A percentile compares a stretch with the other conserved stretches of the same genome.
These are phyloP conservation scores for Marasmius tenuissimus DNA, from an alignment of 1,284 basidiomycete species.

Conservation along the genomic window DNA sequence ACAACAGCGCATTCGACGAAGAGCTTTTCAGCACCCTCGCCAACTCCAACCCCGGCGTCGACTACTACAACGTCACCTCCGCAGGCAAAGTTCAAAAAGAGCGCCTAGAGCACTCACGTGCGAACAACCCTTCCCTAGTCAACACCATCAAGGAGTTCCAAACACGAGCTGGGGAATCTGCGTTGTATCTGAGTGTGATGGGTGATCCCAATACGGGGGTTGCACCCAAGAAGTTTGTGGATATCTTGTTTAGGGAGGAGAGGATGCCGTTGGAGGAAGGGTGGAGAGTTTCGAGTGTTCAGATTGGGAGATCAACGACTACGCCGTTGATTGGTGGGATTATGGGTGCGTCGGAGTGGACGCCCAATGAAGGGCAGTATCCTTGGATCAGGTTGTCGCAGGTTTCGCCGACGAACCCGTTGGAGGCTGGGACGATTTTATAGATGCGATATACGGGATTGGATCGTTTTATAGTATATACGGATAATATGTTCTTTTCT, in stretches of 20 bases:
- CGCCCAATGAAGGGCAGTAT: not conserved
- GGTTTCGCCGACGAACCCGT: not conserved
- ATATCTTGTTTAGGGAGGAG: not conserved
- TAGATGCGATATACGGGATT: not conserved
- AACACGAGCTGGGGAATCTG: not conserved
- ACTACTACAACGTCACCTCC: not conserved
- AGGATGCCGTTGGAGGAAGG: not conserved
- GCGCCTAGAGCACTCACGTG: not conserved
- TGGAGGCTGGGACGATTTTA: not conserved
- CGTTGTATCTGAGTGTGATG: not conserved
- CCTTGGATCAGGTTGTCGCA: not conserved
- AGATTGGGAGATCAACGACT: not conserved
- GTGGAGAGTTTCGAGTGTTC: not conserved
- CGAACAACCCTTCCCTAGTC: not conserved
- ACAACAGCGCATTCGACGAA: not conserved
- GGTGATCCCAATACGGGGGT: not conserved
- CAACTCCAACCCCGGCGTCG: not conserved
- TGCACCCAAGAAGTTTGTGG: constrained; percentile 1
- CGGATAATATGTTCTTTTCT: not conserved
- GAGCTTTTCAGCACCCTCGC: not conserved
- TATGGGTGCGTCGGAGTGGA: not conserved
- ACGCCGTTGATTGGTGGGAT: not conserved
- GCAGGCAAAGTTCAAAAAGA: not conserved
- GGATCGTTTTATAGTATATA: not conserved
- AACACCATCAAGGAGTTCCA: not conserved